Evolutionary conservation across 495 filamentous ascomycete species (phyloP), one percentile per base, ranked within the genome.

Genomic region (Aspergillus conjunctus): DNA sequence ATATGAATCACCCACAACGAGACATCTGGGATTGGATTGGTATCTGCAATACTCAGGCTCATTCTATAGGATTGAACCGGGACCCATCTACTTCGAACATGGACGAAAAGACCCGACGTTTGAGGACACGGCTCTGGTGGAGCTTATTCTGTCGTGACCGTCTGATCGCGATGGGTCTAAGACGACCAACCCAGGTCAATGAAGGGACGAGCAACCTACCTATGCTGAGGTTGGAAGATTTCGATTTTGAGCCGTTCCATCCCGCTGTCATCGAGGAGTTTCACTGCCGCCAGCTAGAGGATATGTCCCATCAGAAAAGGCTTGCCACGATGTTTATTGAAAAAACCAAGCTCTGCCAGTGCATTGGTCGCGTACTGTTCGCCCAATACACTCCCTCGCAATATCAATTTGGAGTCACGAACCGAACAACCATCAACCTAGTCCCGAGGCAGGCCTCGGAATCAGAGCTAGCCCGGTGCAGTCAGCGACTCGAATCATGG

Each of bases 11-110:
- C 3, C 88, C 88, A 0, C 88, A 91, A 22, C 63, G 70, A 67
- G 91, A 94, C 70, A 92, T 89, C 17, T 92, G 89, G 88, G 88
- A 93, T 63, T 93, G 89, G 90, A 91, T 93, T 77, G 91, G 90
- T 12, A 81, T 92, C 6, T 91, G 89, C 33, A 91, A 91, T 56
- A 92, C 87, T 14, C 78, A 92, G 30, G 88, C 88, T 45, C 88
- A 91, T 66, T 92, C 89, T 0, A 91, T 93, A 58, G 90, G 90
- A 3, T 77, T 93, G 0, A 88, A 94, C 69, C 83, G 86, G 48
- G 88, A 95, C 63, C 89, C 91, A 15, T 78, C 79, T 15, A 81
- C 85, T 22, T 46, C 59, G 20, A 81, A 81, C 58, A 87, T 93
- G 81, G 79, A 87, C 18, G 67, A 74, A 8, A 78, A 78, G 50